phyloP scores from a whole-genome alignment of 2,329 filamentous ascomycete species.

The Pezicula neosporulosa region DNA sequence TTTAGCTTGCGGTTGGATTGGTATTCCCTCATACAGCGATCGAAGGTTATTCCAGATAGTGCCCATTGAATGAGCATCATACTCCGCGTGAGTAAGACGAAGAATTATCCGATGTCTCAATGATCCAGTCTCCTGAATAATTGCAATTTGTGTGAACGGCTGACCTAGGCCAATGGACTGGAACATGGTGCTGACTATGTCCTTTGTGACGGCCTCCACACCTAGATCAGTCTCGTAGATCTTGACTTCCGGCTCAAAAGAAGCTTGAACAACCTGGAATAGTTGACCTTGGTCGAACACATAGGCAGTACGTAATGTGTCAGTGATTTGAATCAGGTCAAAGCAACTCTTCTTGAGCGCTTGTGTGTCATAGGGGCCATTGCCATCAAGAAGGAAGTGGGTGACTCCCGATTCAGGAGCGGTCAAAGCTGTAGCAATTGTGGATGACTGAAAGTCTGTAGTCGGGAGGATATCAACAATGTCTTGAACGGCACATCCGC shows the following conservation, averaged over 20 bases:
- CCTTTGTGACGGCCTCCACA: not conserved
- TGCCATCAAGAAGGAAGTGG: constrained; percentile 1
- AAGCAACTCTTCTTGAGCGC: constrained; percentile 1
- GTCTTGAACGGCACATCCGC: not conserved
- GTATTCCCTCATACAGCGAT: not conserved
- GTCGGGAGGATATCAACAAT: constrained; percentile 2
- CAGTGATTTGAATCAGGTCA: not conserved
- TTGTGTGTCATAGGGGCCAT: not conserved
- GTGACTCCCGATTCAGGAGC: not conserved
- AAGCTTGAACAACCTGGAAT: not conserved
- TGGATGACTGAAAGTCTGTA: not conserved
- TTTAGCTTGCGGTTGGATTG: not conserved
- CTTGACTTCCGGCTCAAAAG: constrained; percentile 1
- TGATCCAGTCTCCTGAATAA: constrained; percentile 1
- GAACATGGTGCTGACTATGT: constrained; percentile 1
- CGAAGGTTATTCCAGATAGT: constrained; percentile 1
- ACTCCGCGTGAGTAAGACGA: constrained; percentile 2
- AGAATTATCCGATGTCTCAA: not conserved
- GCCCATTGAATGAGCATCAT: constrained; percentile 2
- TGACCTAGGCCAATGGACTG: not conserved
- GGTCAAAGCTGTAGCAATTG: not conserved
- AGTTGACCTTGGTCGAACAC: constrained; percentile 1
- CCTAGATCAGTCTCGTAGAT: not conserved
- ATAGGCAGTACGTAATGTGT: constrained; percentile 1
- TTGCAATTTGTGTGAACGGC: constrained; percentile 2